Percentiles rank a stretch among this genome's conserved stretches.
Conservation (phyloP, 1,284 basidiomycete genomes). For the Pyrrhoderma lamaoense region DNA sequence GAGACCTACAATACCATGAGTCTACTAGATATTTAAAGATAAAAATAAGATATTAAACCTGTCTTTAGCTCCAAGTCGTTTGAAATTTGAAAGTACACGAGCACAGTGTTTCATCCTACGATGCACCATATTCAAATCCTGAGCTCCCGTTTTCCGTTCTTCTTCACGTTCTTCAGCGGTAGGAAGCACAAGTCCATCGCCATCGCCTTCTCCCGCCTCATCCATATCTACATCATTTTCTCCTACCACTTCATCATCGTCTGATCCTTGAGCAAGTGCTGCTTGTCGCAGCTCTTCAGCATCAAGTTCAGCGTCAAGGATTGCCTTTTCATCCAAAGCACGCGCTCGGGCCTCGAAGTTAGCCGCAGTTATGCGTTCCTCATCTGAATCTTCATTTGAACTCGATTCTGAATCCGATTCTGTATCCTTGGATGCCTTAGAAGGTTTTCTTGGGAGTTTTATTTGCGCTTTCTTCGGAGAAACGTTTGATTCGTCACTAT, state of each 20-base stretch:
- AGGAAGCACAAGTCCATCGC: conserved; percentile 65
- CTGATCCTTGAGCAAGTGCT: conserved; percentile 29
- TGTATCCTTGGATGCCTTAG: conserved; percentile 1
- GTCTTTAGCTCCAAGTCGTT: conserved; percentile 56
- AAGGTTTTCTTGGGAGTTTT: conserved; percentile 22
- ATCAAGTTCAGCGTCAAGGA: conserved; percentile 63
- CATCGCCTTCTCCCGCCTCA: conserved; percentile 51
- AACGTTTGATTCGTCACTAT: conserved; percentile 21
- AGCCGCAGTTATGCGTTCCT: conserved; percentile 56
- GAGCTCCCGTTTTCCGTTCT: conserved; percentile 65
- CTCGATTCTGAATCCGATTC: conserved; percentile 37
- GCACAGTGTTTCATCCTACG: conserved; percentile 86
- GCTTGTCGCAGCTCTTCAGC: conserved; percentile 58
- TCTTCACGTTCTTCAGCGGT: conserved; percentile 77
- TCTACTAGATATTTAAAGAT: conserved; percentile 5
- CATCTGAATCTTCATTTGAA: conserved; percentile 36
- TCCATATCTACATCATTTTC: conserved; percentile 50
- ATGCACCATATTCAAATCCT: conserved; percentile 81
- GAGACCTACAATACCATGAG: conserved; percentile 42
- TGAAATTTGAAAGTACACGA: conserved; percentile 73
- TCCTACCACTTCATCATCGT: conserved; percentile 29
- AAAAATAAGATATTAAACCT: conserved; percentile 38
- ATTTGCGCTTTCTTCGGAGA: conserved; percentile 21
- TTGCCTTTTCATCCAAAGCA: conserved; percentile 59
- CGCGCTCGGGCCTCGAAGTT: conserved; percentile 74